phyloP scores from a whole-genome alignment of 2,329 filamentous ascomycete genomes.

The Pestalotiopsis sp. region DNA sequence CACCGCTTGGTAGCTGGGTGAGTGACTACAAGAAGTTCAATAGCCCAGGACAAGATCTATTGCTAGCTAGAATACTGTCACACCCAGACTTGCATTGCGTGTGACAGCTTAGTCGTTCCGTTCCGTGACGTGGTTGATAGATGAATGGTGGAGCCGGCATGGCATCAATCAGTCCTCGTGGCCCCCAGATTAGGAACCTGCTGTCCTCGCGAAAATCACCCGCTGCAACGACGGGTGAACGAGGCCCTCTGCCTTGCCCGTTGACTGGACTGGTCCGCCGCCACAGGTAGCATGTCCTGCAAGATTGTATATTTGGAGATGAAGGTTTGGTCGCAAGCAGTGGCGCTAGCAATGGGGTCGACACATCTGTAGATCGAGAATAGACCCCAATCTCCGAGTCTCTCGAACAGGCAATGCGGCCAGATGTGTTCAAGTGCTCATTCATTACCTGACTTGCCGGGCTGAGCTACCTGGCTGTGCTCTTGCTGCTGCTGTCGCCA shows the following conservation, averaged over 20 bases:
- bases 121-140: conserved; percentile 7
- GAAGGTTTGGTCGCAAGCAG: not conserved
- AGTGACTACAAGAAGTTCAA: not conserved
- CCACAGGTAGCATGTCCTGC: not conserved
- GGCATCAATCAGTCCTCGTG: not conserved
- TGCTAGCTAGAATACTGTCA: not conserved
- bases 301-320: not conserved
- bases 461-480: not conserved
- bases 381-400: not conserved
- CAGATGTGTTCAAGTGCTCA: not conserved
- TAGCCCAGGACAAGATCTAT: not conserved
- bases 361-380: not conserved
- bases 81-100: not conserved
- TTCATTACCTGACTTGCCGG: not conserved
- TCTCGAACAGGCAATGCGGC: not conserved
- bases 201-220: not conserved
- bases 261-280: not conserved
- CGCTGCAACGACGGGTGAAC: not conserved
- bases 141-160: conserved; percentile 9
- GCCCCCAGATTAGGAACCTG: conserved; percentile 11
- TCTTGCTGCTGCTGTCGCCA: not conserved
- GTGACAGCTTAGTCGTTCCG: conserved; percentile 2
- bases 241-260: not conserved
- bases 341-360: not conserved
- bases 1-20: not conserved